Base-by-base conservation (phyloP, 2,329 filamentous ascomycete species). In the Coniosporium tulheliwenetii region DNA sequence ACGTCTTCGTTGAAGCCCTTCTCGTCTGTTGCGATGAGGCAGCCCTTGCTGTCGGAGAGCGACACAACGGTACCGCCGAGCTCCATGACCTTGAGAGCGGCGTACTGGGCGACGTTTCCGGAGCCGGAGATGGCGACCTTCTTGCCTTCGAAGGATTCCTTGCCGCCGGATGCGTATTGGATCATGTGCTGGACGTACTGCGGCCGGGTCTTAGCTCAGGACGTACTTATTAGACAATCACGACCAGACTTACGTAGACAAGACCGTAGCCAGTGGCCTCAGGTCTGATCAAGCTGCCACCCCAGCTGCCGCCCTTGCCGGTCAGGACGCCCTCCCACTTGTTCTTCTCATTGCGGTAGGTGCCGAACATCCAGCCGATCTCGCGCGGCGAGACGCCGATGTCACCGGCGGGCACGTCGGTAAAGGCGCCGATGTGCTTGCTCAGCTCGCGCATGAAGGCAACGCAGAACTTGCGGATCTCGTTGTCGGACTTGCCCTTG, bases 81-180 rank as follows among this genome's bases (percentile, higher is more conserved):
- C 73, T 96, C 87, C 55, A 96, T 91, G 59, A 80, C 79, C 71
- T 96, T 96, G 52, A 96, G 81, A 1, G 89, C 91, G 30, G 89
- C 89, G 69, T 91, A 96, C 70, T 96, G 91, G 30, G 91, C 91
- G 41, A 96, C 91, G 69, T 98, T 98, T 51, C 91, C 91, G 44
- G 89, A 95, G 48, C 91, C 91, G 36, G 91, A 95, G 63, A 98
- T 81, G 62, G 89, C 85, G 43, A 96, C 91, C 45, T 80, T 81
- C 77, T 96, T 96, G 66, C 86, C 89, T 47, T 75, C 65, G 70
- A 93, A 93, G 50, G 73, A 75, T 59, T 93, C 86, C 60, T 81
- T 79, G 62, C 85, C 85, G 45, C 69, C 67, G 15, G 72, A 72
- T 52, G 85, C 84, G 64, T 94, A 81, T 63, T 82, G 70, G 59